Conservation (phyloP, 106 monocot species). For the Allium fistulosum region DNA sequence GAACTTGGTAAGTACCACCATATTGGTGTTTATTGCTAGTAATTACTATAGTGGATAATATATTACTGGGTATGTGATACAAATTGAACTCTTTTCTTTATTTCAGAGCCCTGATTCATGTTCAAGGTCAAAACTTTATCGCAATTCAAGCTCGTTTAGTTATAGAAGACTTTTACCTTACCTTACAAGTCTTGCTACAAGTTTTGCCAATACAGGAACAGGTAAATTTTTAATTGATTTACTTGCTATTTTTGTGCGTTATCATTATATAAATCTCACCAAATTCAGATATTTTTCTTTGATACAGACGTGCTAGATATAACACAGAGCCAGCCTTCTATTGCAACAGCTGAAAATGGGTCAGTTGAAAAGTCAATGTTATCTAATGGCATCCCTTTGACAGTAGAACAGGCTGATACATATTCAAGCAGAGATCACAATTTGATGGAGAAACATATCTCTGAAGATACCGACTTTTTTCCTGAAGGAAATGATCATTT, state of each 20-base stretch:
- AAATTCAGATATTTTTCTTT: not conserved
- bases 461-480: not conserved
- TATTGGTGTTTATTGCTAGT: not conserved
- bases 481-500: not conserved
- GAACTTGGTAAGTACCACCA: slow-evolving; percentile 1
- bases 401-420: not conserved
- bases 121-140: slow-evolving; percentile 33
- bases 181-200: slow-evolving; percentile 26
- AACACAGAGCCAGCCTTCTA: slow-evolving; percentile 5
- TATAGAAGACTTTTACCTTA: slow-evolving; percentile 62
- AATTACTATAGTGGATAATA: not conserved
- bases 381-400: not conserved
- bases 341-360: slow-evolving; percentile 9
- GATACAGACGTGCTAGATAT: slow-evolving; percentile 16
- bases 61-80: not conserved
- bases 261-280: not conserved
- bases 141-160: slow-evolving; percentile 43
- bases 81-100: not conserved
- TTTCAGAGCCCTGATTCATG: slow-evolving; percentile 32
- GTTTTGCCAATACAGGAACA: slow-evolving; percentile 21
- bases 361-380: not conserved
- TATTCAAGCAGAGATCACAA: not conserved
- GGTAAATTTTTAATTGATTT: slow-evolving; percentile 8
- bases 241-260: not conserved
- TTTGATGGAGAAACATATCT: not conserved